Conservation (phyloP, 73 alveolate genomes). For the Paramecium pentaurelia region DNA sequence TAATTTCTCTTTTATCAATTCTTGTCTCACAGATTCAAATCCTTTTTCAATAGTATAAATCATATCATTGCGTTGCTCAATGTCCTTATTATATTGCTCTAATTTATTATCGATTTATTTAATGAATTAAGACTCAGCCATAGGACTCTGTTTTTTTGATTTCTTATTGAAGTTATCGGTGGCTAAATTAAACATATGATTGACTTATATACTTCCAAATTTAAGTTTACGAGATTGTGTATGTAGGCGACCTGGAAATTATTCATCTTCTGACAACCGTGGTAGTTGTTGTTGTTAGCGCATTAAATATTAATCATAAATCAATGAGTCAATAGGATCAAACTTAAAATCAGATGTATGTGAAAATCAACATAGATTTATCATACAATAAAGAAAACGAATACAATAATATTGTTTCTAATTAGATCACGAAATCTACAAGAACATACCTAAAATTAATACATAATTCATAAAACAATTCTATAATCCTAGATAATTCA, state of each 20-base stretch:
- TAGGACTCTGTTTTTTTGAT: not conserved
- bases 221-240: not conserved
- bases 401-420: too few species aligned
- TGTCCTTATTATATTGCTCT: slow-evolving; percentile 1
- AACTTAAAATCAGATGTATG: not conserved
- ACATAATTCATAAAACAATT: too few species aligned
- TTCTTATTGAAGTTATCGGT: not conserved
- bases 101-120: not conserved
- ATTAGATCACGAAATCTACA: too few species aligned
- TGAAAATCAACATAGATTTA: not conserved
- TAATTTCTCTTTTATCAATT: not conserved
- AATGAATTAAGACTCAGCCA: slow-evolving; percentile 5
- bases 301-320: not conserved
- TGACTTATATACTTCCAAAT: not conserved
- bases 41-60: slow-evolving; percentile 23
- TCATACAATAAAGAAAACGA: not conserved
- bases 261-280: not conserved
- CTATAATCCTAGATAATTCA: not conserved
- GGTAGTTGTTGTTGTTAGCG: not conserved
- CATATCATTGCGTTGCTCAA: slow-evolving; percentile 40
- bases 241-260: slow-evolving; percentile 27
- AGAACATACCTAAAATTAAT: not conserved
- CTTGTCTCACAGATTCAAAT: slow-evolving; percentile 26
- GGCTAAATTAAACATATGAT: not conserved
- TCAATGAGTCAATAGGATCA: slow-evolving; percentile 6